These are phyloP conservation scores for Priceomyces castillae DNA, from an alignment of 805 yeast species.

Conservation along the genomic window DNA sequence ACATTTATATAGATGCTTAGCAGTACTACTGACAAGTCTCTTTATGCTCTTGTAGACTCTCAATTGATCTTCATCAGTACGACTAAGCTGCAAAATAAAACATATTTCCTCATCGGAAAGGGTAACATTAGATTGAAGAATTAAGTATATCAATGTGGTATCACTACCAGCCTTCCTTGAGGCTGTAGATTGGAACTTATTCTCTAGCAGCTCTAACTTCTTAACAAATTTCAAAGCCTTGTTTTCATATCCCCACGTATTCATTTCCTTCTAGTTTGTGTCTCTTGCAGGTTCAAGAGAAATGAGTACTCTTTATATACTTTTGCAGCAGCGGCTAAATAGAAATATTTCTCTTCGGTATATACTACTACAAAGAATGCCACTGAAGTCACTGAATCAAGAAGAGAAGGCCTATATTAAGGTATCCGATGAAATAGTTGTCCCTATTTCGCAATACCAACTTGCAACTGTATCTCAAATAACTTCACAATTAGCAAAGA, in stretches of 20 bases:
- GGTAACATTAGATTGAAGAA: constrained; percentile 9
- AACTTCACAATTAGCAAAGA: background rate
- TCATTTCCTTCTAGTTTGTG: background rate
- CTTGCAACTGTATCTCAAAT: constrained; percentile 10
- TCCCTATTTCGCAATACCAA: constrained; percentile 6
- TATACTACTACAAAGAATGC: background rate
- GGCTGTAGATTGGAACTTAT: background rate
- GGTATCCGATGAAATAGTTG: constrained; percentile 1
- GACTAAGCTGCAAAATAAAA: constrained; percentile 10
- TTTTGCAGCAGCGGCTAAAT: constrained; percentile 1
- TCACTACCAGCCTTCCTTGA: constrained; percentile 4
- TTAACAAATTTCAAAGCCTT: constrained; percentile 1
- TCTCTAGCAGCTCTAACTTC: background rate
- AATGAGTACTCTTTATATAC: background rate
- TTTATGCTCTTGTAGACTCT: constrained; percentile 7
- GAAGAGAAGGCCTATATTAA: background rate
- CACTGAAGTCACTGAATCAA: constrained; percentile 3
- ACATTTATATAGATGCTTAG: background rate
- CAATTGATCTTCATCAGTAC: background rate
- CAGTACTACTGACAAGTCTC: background rate
- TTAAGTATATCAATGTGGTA: constrained; percentile 11
- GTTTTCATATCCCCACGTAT: constrained; percentile 4
- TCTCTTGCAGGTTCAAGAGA: background rate
- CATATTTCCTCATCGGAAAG: constrained; percentile 12
- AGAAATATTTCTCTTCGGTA: background rate